Percentiles rank a stretch among this genome's conserved stretches.
phyloP scores from a whole-genome alignment of 805 yeast genomes.

The Metschnikowia lachancei region DNA sequence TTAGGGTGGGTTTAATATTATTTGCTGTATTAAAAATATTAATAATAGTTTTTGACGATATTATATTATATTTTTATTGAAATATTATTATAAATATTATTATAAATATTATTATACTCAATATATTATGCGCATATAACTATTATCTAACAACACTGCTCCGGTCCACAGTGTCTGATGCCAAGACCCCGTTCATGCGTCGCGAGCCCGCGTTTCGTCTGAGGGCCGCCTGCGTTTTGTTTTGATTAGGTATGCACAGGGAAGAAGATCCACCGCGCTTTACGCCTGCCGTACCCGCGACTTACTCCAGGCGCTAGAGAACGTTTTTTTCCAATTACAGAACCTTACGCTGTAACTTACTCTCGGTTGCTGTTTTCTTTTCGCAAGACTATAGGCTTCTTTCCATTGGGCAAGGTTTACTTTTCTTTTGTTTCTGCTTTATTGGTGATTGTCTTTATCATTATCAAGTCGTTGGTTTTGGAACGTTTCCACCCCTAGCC shows the following conservation, averaged over 20 bases:
- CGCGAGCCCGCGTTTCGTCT: conserved; percentile 6
- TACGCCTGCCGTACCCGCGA: conserved; percentile 4
- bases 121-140: too few species aligned
- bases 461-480: too few species aligned
- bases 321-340: conserved; percentile 5
- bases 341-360: neutral
- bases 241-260: neutral
- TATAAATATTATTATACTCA: too few species aligned
- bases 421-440: neutral
- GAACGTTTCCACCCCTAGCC: too few species aligned
- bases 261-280: neutral
- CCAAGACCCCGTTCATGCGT: neutral
- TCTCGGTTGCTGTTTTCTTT: neutral
- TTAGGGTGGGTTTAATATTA: too few species aligned
- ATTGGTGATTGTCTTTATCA: too few species aligned
- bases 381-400: neutral
- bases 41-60: too few species aligned
- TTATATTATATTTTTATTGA: too few species aligned
- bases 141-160: too few species aligned
- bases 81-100: too few species aligned
- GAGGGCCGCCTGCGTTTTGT: conserved; percentile 4
- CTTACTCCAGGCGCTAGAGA: conserved; percentile 2
- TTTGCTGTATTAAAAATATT: too few species aligned
- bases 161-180: neutral
- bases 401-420: neutral